Base-by-base conservation (phyloP, 164 flowering plant species). In the Piper betle region DNA sequence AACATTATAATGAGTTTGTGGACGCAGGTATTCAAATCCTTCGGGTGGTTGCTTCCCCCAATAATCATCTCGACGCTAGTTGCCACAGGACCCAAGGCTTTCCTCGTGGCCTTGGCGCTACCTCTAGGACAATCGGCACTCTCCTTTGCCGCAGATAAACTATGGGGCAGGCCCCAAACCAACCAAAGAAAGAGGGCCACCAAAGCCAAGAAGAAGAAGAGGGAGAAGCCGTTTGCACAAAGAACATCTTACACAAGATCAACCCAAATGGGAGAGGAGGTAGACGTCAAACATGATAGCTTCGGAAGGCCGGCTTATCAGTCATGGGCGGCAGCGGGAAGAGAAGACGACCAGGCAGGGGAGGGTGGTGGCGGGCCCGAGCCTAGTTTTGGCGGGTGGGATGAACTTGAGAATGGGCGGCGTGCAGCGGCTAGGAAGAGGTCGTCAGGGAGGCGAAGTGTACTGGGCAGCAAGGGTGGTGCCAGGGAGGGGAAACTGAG, bases 311-410 rank as follows among this genome's bases (percentile, higher is more conserved):
- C 5, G n/a, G 81, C 72, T 13, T 74, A 79, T 68, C 78, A 73
- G 65, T 72, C 88, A 10, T 76, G 84, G 88, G 78, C 57, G n/a
- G 73, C 46, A 15, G 33, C 33, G 33, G 33, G 33, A 25, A 58
- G 69, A 13, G 71, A 68, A 58, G 65, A 71, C 69, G 79, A 70
- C 57, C 57, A 80, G 52, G 76, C 56, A 56, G 57, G 52, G 53
- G 62, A 67, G 48, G 66, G 68, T 17, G 68, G 60, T n/a, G 64
- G 57, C 16, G 67, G 61, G 60, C 66, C 39, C 42, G 62, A 43
- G n/a, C 53, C 77, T 7, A 73, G 66, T 60, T 84, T 84, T 71
- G 90, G 96, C 53, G 98, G 98, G 48, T 92, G 98, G 98, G 98
- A 89, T 60, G 92, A 84, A 53, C 68, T 92, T 61, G 88, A 84